Base-by-base conservation (phyloP, 495 filamentous ascomycete genomes). In the Annulohypoxylon bovei region DNA sequence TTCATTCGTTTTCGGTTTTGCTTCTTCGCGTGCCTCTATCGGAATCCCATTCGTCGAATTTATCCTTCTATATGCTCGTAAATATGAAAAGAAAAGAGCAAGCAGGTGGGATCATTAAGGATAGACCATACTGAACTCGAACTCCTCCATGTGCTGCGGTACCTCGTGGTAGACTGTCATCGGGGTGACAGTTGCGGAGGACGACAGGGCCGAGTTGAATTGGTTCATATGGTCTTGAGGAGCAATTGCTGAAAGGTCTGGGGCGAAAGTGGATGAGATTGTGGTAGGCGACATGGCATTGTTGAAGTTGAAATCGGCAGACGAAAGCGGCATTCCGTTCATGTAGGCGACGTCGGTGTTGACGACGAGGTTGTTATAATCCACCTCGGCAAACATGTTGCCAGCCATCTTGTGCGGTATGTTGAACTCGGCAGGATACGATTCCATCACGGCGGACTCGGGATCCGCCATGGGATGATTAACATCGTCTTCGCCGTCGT, bases 161-260 rank as follows among this genome's bases (percentile, higher is more conserved):
- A 46, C 42, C 16, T 71, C 72, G 49, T 69, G 71, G 37, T 73
- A 77, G 1, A 61, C 70, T 2, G 72, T 73, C 61, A 73, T 65
- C 37, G 81, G 80, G 2, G 80, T 82, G 57, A 84, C 67, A 6
- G 80, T 81, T 2, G 80, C 76, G 0, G 76, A 76, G 11, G 81
- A 82, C 3, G 81, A 83, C n/a, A 78, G 62, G 0, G 81, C 70
- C 2, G 80, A 82, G 6, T 70, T 77, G 69, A 75, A 77, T 23
- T 67, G 76, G 28, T 77, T 76, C 59, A 72, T 75, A 14, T 78
- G 75, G 37, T 70, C 68, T 8, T 73, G 65, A 6, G 64, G 35
- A 20, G 58, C 58, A 22, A 65, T 71, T 3, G 60, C 62, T 12
- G 70, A 66, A 28, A 69, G 22, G 6, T 75, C 69, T 25, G 75